These are phyloP conservation scores for Pythium scleroteichum DNA, from an alignment of 352 stramenopile genomes.

Conservation along the genomic window DNA sequence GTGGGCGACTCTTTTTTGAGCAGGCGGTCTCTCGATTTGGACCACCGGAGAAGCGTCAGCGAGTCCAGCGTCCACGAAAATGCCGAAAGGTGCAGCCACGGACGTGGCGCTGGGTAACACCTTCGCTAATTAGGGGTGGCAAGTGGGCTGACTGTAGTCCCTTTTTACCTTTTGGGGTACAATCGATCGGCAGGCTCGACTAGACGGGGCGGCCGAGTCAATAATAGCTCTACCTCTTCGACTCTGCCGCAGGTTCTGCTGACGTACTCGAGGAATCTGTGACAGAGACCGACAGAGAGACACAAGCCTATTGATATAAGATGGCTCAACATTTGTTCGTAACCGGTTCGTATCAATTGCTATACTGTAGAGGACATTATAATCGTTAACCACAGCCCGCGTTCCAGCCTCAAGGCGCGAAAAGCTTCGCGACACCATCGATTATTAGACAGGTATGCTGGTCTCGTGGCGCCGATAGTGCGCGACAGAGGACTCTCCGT, in stretches of 20 bases:
- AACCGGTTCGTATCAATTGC: conserved; percentile 6
- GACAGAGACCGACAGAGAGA: background rate
- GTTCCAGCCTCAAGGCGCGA: conserved; percentile 16
- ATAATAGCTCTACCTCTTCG: too few relatives aligned
- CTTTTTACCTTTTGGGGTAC: too few relatives aligned
- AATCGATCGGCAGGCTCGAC: too few relatives aligned
- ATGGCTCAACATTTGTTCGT: background rate
- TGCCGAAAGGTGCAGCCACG: too few relatives aligned
- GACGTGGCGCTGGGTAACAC: too few relatives aligned
- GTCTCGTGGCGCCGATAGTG: background rate
- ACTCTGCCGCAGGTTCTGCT: too few relatives aligned
- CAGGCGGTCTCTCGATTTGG: background rate
- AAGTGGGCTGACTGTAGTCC: too few relatives aligned
- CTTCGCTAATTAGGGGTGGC: too few relatives aligned
- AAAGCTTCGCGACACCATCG: conserved; percentile 23
- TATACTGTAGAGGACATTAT: conserved; percentile 19
- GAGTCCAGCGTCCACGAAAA: background rate
- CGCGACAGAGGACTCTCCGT: too few relatives aligned
- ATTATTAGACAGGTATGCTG: background rate
- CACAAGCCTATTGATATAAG: conserved; percentile 8
- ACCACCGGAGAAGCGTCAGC: background rate
- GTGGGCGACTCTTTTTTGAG: conserved; percentile 3
- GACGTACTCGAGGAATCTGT: background rate
- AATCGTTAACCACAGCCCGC: conserved; percentile 1
- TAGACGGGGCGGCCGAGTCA: too few relatives aligned